Evolutionary conservation across 805 yeast species (phyloP), one percentile per base, ranked within the genome.

Genomic region (Pichia sporocuriosa): DNA sequence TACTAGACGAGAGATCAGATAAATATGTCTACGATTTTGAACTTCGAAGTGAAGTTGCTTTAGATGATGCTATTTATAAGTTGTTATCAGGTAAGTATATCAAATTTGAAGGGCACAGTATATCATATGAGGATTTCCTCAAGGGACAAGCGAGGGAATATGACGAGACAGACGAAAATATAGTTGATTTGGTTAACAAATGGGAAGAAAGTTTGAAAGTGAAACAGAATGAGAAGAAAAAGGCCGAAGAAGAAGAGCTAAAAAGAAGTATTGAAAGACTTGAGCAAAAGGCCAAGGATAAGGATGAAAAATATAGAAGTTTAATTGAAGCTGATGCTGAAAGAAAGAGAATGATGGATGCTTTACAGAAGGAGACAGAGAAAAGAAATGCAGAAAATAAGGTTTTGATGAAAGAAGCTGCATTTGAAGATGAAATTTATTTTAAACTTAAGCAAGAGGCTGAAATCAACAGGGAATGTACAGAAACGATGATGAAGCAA

Each of bases 1-100:
- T 21, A n/a, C n/a, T 42, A 11, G 45, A 42, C 16, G 47, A 42
- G 16, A 31, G 34, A 32, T 11, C 22, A n/a, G 30, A 15, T n/a
- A 6, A 9, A 10, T 34, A n/a, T 19, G 19, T 13, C 4, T 34
- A 6, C 12, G 31, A 44, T 17, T 34, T 34, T 26, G 37, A 34
- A 11, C 25, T 33, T 4, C 25, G 16, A 13, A 22, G 10, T n/a
- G 17, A 33, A 5, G 6, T 4, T 6, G 5, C 19, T 4, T 21
- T 24, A 8, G 35, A 35, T 17, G 23, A 31, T n/a, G 45, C 35
- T 3, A 17, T 42, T 13, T n/a, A 6, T n/a, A 37, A n/a, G 10
- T 16, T 37, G 19, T 21, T 42, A 2, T n/a, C 20, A 3, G 25
- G 16, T 4, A 30, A 30, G 23, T n/a, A 17, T 10, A 34, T 33